Evolutionary conservation across 805 yeast genomes (phyloP), one percentile per base, ranked within the genome.

Genomic region (Suhomyces tanzawaensis): DNA sequence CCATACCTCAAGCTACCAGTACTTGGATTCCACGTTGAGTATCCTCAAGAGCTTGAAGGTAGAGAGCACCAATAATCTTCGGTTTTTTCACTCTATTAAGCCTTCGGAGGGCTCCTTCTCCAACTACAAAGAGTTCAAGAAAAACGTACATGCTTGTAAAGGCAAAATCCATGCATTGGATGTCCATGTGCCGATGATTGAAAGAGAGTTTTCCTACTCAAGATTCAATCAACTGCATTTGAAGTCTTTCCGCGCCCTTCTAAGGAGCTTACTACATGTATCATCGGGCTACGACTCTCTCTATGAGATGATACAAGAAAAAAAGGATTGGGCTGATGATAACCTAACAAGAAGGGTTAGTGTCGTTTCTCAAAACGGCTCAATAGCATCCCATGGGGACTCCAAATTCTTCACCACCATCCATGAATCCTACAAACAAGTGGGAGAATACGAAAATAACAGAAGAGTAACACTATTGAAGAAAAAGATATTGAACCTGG

Each of bases 201-300:
- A 47, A 22, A 41, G 42, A 13, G 69, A 63, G 36, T 18, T 58
- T 3, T 50, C 64, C 1, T 57, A 42, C 34, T 56, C 64, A 4
- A 42, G 66, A 36, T 46, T 61, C 19, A 58, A 59, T 23, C 40
- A 48, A 11, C 58, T 55, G 4, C 62, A 59, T 32, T 41, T 55
- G 3, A 57, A 53, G 8, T 56, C 57, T 36, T 46, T 57, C 29
- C 43, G 65, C 14, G 48, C 58, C 7, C 37, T 42, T 15, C 34
- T 57, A 23, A 58, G 58, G 32, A 52, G 51, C 24, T 29, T 58
- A 4, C 38, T 58, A 18, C 50, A 48, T 26, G 38, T 50, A 7
- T 43, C 51, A 6, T 50, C 60, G 7, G 51, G 60, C 2, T 59
- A 51, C 34, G 58, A 52, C 9, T 56, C 52, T 36, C 58, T 52